Evolutionary conservation across 2,329 filamentous ascomycete genomes (phyloP).

Genomic region (Phaeophleospora eucalypticola): DNA sequence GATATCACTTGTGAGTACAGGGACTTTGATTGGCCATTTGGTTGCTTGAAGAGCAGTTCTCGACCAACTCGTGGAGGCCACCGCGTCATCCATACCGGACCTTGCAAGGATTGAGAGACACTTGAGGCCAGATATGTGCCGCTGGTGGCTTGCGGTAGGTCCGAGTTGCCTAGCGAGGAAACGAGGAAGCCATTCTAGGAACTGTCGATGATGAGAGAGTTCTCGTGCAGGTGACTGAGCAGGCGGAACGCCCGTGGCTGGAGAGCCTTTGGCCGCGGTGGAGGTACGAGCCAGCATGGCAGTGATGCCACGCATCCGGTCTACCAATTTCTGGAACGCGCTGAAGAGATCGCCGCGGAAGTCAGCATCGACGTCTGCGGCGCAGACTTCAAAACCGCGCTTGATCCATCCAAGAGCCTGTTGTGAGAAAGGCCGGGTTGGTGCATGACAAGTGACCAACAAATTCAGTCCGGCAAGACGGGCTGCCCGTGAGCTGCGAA

Average conservation of each 20-base stretch:
- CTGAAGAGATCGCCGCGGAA: slow-evolving; percentile 77
- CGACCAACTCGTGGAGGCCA: slow-evolving; percentile 37
- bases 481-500: slow-evolving; percentile 45
- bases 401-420: slow-evolving; percentile 60
- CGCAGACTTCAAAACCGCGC: slow-evolving; percentile 64
- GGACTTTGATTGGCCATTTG: slow-evolving; percentile 48
- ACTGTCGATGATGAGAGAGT: slow-evolving; percentile 36
- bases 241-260: not conserved
- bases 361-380: slow-evolving; percentile 81
- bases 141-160: slow-evolving; percentile 81
- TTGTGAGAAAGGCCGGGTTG: slow-evolving; percentile 66
- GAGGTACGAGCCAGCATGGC: slow-evolving; percentile 43
- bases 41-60: slow-evolving; percentile 48
- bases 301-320: slow-evolving; percentile 66
- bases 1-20: slow-evolving; percentile 43
- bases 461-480: slow-evolving; percentile 78
- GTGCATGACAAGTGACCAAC: slow-evolving; percentile 69
- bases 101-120: slow-evolving; percentile 64
- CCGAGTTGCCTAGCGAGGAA: slow-evolving; percentile 72
- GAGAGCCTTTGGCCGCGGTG: not conserved
- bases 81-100: slow-evolving; percentile 59
- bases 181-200: slow-evolving; percentile 68
- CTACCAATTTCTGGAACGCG: slow-evolving; percentile 70
- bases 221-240: not conserved
- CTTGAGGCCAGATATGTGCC: slow-evolving; percentile 77